Percentiles rank a stretch among this genome's conserved stretches.
These are phyloP conservation scores for Aspergillus fischeri DNA, from an alignment of 2,329 filamentous ascomycete species.

Conservation along the genomic window DNA sequence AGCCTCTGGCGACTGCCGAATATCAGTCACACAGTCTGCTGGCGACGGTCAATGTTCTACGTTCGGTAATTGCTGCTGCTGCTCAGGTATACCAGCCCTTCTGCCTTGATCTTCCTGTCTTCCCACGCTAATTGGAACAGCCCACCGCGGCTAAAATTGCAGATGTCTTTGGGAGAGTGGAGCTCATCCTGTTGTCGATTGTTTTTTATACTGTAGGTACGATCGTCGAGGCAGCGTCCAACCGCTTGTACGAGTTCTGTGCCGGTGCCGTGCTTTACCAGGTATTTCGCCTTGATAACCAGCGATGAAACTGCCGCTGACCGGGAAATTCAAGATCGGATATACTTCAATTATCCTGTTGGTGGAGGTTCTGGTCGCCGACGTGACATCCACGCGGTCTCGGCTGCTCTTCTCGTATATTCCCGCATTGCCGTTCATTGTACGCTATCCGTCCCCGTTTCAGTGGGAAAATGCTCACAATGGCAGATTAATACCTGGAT, in stretches of 20 bases:
- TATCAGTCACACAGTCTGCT: conserved; percentile 54
- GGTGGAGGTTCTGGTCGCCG: conserved; percentile 61
- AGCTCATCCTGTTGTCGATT: conserved; percentile 54
- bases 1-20: conserved; percentile 51
- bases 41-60: conserved; percentile 56
- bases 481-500: conserved; percentile 58
- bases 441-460: conserved; percentile 15
- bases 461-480: neutral
- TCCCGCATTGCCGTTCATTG: conserved; percentile 55
- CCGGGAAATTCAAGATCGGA: conserved; percentile 45
- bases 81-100: conserved; percentile 38
- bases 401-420: conserved; percentile 64
- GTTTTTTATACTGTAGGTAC: conserved; percentile 56
- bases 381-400: conserved; percentile 59
- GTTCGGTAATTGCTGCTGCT: conserved; percentile 57
- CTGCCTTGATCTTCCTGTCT: neutral
- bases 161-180: conserved; percentile 59
- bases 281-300: conserved; percentile 13
- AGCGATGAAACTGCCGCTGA: neutral
- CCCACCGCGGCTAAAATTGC: conserved; percentile 60
- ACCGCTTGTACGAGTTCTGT: conserved; percentile 49
- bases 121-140: conserved; percentile 23
- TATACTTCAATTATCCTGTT: conserved; percentile 60
- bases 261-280: conserved; percentile 59
- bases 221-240: conserved; percentile 53